These are phyloP conservation scores for Strigomonas galati DNA, from an alignment of 208 protist genomes.

Conservation along the genomic window DNA sequence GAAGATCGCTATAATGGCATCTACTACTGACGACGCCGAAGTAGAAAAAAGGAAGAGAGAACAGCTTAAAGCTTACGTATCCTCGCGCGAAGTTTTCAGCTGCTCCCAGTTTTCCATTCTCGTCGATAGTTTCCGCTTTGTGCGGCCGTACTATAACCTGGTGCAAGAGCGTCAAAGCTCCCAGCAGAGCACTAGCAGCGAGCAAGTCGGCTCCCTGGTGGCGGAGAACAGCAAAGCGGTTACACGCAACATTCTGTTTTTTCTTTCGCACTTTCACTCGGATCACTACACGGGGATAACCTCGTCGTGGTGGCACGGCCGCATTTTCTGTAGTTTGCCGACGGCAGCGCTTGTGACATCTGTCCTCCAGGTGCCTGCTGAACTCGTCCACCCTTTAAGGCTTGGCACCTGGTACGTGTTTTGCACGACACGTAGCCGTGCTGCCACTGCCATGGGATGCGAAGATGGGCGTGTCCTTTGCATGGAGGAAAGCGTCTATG, in stretches of 20 bases:
- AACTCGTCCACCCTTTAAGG: slow-evolving; percentile 45
- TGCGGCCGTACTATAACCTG: not conserved
- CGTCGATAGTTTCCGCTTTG: slow-evolving; percentile 77
- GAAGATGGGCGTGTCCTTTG: no score
- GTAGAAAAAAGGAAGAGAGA: slow-evolving; percentile 14
- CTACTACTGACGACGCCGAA: not conserved
- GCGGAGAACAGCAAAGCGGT: not conserved
- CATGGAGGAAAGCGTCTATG: no score
- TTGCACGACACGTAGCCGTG: slow-evolving; percentile 17
- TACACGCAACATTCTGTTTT: slow-evolving; percentile 40
- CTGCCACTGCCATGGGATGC: no score
- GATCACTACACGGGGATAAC: slow-evolving; percentile 86
- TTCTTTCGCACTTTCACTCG: slow-evolving; percentile 91
- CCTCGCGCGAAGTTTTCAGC: slow-evolving; percentile 48
- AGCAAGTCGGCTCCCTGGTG: no score
- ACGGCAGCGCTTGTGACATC: slow-evolving; percentile 58
- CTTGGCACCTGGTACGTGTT: slow-evolving; percentile 50
- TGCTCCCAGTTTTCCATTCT: slow-evolving; percentile 32
- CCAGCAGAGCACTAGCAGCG: no score
- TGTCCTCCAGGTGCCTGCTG: slow-evolving; percentile 36
- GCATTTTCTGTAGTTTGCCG: slow-evolving; percentile 63
- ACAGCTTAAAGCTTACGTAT: slow-evolving; percentile 42
- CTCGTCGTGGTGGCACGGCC: slow-evolving; percentile 35
- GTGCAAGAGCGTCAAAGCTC: not conserved
- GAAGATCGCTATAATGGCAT: not conserved